Evolutionary conservation across 2,329 filamentous ascomycete species (phyloP).

Genomic region (Chrysosporium keratinophilum): DNA sequence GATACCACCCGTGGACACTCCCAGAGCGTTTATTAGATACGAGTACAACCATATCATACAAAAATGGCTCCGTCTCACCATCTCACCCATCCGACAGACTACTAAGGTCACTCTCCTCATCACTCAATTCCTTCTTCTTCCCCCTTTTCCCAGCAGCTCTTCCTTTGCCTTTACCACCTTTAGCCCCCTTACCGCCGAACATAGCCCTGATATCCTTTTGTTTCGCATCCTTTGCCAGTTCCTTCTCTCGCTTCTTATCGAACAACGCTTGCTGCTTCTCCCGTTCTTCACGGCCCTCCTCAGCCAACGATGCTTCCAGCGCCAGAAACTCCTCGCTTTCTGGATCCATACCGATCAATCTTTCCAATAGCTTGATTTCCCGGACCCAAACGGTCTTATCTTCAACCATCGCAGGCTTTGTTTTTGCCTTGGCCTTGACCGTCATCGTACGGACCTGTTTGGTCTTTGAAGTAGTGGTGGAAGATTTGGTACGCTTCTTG

Average conservation of each 20-base stretch:
- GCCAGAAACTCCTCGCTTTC: conserved; percentile 61
- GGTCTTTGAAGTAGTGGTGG: conserved; percentile 13
- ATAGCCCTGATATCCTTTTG: conserved; percentile 34
- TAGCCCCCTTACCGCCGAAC: conserved; percentile 16
- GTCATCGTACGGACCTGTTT: conserved; percentile 17
- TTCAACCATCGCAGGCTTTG: conserved; percentile 43
- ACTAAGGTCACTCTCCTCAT: neutral
- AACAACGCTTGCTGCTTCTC: conserved; percentile 67
- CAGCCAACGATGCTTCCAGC: conserved; percentile 55
- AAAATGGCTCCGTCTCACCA: neutral
- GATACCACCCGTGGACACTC: too few relatives aligned
- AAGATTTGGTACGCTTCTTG: conserved; percentile 2
- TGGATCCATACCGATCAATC: conserved; percentile 70
- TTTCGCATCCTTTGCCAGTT: conserved; percentile 39
- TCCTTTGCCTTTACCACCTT: conserved; percentile 30
- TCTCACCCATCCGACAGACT: neutral
- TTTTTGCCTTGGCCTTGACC: conserved; percentile 18
- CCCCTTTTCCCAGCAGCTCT: conserved; percentile 23
- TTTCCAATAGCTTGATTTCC: conserved; percentile 91
- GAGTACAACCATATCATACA: neutral
- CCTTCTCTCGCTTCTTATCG: conserved; percentile 59
- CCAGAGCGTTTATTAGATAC: too few relatives aligned
- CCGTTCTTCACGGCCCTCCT: conserved; percentile 59
- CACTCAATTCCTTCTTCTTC: conserved; percentile 11
- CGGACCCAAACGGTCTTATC: conserved; percentile 79